phyloP scores from a whole-genome alignment of 2,329 filamentous ascomycete species.

The Trichoderma pleuroti region DNA sequence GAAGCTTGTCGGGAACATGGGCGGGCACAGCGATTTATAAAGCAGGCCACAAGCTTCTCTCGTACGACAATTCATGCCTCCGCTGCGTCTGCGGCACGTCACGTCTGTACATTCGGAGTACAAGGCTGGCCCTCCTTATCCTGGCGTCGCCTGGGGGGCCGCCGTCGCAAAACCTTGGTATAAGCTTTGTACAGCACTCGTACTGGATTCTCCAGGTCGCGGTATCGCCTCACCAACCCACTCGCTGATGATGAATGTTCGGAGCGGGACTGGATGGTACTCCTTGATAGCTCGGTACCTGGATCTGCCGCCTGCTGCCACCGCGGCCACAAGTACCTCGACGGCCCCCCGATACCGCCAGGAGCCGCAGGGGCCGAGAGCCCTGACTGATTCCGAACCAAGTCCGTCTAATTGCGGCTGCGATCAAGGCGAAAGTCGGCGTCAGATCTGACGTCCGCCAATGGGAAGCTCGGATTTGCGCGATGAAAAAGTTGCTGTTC shows the following conservation, averaged over 20 bases:
- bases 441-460: constrained; percentile 6
- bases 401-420: neutral
- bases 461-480: neutral
- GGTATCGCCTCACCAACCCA: neutral
- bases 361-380: neutral
- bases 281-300: neutral
- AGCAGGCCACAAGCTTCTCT: neutral
- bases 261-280: constrained; percentile 8
- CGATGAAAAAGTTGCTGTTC: neutral
- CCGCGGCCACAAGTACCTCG: neutral
- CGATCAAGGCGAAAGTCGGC: neutral
- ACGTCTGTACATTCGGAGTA: constrained; percentile 2
- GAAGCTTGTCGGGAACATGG: neutral
- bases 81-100: neutral
- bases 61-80: constrained; percentile 15
- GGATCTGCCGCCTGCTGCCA: neutral
- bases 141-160: neutral
- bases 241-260: constrained; percentile 2
- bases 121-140: neutral
- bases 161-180: neutral
- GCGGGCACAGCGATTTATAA: constrained; percentile 5
- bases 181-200: neutral
- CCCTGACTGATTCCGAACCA: constrained; percentile 4
- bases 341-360: neutral
- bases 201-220: neutral